Percentiles rank a stretch among this genome's conserved stretches.
These are phyloP conservation scores for Blastocystis sp. DNA, from an alignment of 352 stramenopile species.

Conservation along the genomic window DNA sequence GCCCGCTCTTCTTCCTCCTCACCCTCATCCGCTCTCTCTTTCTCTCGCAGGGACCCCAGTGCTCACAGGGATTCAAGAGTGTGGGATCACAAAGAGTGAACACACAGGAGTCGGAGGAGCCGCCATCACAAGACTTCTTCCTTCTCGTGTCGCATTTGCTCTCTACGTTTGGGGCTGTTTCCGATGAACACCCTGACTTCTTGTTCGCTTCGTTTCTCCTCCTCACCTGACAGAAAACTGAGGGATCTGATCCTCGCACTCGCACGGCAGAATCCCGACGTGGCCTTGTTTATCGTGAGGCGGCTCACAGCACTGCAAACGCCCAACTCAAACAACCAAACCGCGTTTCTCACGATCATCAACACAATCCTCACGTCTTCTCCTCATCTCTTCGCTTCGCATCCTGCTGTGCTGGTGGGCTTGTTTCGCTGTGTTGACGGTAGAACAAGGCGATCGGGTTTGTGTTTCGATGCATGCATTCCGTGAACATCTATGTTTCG, in stretches of 20 bases:
- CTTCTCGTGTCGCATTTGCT: neutral
- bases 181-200: slow-evolving; percentile 52
- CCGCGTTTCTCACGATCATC: slow-evolving; percentile 16
- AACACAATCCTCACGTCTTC: neutral
- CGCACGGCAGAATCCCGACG: neutral
- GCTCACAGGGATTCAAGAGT: neutral
- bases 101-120: neutral
- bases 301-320: neutral
- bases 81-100: neutral
- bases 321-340: slow-evolving; percentile 32
- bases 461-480: slow-evolving; percentile 40
- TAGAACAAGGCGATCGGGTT: slow-evolving; percentile 30
- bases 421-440: neutral
- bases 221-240: slow-evolving; percentile 19
- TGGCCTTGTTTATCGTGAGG: neutral
- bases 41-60: neutral
- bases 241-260: slow-evolving; percentile 24
- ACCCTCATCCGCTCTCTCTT: slow-evolving; percentile 50
- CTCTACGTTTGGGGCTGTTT: slow-evolving; percentile 38
- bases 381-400: neutral
- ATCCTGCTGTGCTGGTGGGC: neutral
- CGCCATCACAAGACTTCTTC: neutral
- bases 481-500: slow-evolving; percentile 63
- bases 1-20: slow-evolving; percentile 16
- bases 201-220: neutral